phyloP scores from a whole-genome alignment of 345 rosid genomes.

The Dipteronia sinensis region DNA sequence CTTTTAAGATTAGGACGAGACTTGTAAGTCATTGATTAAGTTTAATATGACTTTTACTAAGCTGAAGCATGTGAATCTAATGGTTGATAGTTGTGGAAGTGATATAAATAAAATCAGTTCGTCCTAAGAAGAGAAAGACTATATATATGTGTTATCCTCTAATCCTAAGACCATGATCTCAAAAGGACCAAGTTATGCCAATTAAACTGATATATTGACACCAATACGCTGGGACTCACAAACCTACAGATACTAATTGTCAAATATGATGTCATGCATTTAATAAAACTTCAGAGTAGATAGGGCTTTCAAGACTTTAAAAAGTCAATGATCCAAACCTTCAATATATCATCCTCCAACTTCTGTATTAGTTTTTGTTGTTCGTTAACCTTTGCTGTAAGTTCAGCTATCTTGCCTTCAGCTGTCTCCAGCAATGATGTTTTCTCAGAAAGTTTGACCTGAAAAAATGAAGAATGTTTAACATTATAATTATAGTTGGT shows the following conservation, averaged over 20 bases:
- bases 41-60: too few relatives aligned
- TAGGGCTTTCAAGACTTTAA: background rate
- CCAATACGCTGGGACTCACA: background rate
- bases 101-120: too few relatives aligned
- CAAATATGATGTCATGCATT: background rate
- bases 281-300: constrained; percentile 12
- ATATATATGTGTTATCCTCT: too few relatives aligned
- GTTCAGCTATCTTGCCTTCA: constrained; percentile 72
- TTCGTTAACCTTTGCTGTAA: constrained; percentile 68
- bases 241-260: background rate
- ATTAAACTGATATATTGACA: constrained; percentile 7
- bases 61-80: too few relatives aligned
- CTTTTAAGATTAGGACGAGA: too few relatives aligned
- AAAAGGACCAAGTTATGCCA: background rate
- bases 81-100: too few relatives aligned
- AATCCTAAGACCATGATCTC: constrained; percentile 1
- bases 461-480: constrained; percentile 24
- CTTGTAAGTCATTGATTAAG: too few relatives aligned
- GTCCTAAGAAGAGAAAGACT: too few relatives aligned
- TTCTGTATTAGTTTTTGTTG: constrained; percentile 88
- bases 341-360: constrained; percentile 93
- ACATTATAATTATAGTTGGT: background rate
- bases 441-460: constrained; percentile 91
- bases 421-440: constrained; percentile 69
- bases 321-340: constrained; percentile 54